A percentile compares a stretch with the other conserved stretches of the same genome.
Evolutionary conservation across 2,329 filamentous ascomycete species (phyloP).

Genomic region (Alternaria sp.): DNA sequence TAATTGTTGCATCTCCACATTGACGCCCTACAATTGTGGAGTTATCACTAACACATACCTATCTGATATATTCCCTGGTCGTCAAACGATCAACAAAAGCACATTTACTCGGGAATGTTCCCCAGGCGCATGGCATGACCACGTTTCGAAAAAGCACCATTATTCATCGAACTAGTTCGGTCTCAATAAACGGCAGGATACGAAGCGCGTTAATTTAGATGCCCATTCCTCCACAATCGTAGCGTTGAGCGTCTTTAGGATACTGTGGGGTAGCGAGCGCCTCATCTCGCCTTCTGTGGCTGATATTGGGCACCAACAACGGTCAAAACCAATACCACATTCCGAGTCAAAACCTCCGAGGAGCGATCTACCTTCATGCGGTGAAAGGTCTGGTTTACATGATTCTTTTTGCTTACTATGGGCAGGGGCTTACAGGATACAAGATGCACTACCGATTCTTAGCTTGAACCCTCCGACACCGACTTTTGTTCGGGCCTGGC

Average conservation of each 20-base stretch:
- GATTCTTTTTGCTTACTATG: background rate
- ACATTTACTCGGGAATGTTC: background rate
- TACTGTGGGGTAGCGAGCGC: background rate
- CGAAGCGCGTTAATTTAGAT: background rate
- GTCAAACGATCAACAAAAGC: background rate
- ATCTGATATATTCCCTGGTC: background rate
- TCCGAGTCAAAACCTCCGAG: background rate
- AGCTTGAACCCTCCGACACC: background rate
- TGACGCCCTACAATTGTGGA: background rate
- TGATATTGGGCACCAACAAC: background rate
- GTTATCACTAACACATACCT: background rate
- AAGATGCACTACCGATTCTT: background rate
- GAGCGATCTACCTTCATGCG: background rate
- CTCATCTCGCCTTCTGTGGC: background rate
- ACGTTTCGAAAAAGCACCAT: background rate
- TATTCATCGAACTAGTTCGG: background rate
- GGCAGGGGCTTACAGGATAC: background rate
- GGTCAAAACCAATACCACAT: background rate
- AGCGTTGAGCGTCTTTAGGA: background rate
- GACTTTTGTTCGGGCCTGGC: background rate
- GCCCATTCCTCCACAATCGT: background rate
- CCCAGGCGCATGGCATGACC: background rate
- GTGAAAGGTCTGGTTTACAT: background rate
- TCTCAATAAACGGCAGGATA: background rate
- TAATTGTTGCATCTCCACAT: background rate